These are phyloP conservation scores for Perkinsus marinus DNA, from an alignment of 169 alveolate genomes.

Conservation along the genomic window DNA sequence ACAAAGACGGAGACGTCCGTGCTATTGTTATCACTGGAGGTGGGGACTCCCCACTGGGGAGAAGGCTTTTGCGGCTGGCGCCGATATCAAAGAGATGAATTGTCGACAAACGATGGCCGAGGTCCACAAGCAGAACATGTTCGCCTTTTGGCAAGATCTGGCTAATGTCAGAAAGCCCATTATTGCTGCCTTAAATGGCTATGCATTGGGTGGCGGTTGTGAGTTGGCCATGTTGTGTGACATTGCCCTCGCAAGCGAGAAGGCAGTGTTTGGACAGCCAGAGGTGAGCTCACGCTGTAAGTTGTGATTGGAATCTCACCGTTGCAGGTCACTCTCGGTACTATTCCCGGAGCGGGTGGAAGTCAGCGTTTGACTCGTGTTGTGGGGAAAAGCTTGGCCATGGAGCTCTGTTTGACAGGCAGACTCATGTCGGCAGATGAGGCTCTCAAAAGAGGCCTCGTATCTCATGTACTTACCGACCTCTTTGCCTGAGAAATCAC, in stretches of 20 bases:
- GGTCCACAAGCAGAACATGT: constrained; percentile 29
- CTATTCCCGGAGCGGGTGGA: constrained; percentile 62
- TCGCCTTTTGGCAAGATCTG: constrained; percentile 43
- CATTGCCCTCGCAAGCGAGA: constrained; percentile 46
- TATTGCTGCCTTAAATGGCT: constrained; percentile 64
- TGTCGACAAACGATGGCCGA: constrained; percentile 29
- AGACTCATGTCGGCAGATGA: constrained; percentile 39
- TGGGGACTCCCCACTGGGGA: too few species aligned
- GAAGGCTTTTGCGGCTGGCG: constrained; percentile 56
- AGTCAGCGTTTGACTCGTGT: constrained; percentile 52
- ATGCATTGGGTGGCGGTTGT: constrained; percentile 68
- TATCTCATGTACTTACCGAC: constrained; percentile 6
- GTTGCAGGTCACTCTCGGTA: constrained; percentile 20
- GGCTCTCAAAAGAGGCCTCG: constrained; percentile 40
- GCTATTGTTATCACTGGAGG: constrained; percentile 70
- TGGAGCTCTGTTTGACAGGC: constrained; percentile 16
- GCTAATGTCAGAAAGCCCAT: constrained; percentile 42
- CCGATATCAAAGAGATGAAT: constrained; percentile 72
- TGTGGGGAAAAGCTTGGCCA: constrained; percentile 58
- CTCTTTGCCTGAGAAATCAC: background rate
- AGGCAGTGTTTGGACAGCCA: constrained; percentile 63
- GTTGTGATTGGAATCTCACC: background rate
- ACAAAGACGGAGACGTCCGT: constrained; percentile 43
- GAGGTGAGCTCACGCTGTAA: constrained; percentile 33
- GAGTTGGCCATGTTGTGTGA: constrained; percentile 68